These are phyloP conservation scores for Neonectria neomacrospora DNA, from an alignment of 2,329 filamentous ascomycete genomes.

Conservation along the genomic window DNA sequence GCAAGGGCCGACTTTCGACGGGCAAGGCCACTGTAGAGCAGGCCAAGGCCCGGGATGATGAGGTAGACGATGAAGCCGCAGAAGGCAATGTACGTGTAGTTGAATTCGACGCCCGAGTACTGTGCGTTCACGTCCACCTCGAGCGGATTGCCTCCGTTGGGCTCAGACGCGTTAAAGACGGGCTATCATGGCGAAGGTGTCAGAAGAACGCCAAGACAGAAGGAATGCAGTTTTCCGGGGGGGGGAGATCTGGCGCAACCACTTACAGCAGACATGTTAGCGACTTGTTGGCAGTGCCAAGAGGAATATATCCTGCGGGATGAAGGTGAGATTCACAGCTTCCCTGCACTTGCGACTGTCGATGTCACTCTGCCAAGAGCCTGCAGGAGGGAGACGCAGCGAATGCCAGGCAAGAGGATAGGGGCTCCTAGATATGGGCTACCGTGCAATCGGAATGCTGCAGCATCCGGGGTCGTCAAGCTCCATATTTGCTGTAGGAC, in stretches of 20 bases:
- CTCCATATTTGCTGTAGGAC: not conserved
- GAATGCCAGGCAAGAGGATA: not conserved
- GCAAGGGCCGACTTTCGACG: constrained; percentile 52
- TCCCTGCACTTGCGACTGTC: not conserved
- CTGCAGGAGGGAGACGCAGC: constrained; percentile 5
- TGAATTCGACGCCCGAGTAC: constrained; percentile 26
- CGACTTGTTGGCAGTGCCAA: not conserved
- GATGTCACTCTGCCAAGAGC: constrained; percentile 4
- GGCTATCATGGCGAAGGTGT: constrained; percentile 11
- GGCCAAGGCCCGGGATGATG: constrained; percentile 39
- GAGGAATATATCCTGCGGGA: not conserved
- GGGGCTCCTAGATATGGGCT: constrained; percentile 1
- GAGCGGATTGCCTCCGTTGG: constrained; percentile 28
- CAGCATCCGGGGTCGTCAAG: constrained; percentile 4
- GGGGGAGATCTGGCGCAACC: not conserved
- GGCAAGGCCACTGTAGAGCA: constrained; percentile 53
- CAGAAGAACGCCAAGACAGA: not conserved
- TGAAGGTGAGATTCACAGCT: not conserved
- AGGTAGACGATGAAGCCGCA: constrained; percentile 32
- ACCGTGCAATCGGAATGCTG: constrained; percentile 9
- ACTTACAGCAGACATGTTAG: constrained; percentile 23
- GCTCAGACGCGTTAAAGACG: constrained; percentile 27
- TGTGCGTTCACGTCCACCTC: constrained; percentile 28
- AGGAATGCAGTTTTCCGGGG: not conserved
- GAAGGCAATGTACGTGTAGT: constrained; percentile 31